These are phyloP conservation scores for Penicillium cinerascens DNA, from an alignment of 495 filamentous ascomycete genomes.

Conservation along the genomic window DNA sequence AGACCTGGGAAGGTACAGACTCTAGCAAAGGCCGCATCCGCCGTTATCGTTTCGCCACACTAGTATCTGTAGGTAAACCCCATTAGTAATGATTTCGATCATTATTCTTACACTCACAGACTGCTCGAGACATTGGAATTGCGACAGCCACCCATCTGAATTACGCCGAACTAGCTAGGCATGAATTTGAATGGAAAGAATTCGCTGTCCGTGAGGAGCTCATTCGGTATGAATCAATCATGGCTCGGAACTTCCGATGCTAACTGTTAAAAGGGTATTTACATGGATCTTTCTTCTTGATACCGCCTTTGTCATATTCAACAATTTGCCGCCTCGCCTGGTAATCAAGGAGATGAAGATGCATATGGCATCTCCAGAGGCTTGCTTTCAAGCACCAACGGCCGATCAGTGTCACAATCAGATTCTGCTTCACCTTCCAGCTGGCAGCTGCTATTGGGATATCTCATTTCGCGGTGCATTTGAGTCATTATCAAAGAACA, in stretches of 20 bases:
- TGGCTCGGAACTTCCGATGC: not conserved
- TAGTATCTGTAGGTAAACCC: slow-evolving; percentile 19
- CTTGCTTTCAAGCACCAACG: slow-evolving; percentile 29
- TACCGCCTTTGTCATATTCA: slow-evolving; percentile 27
- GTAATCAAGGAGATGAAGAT: slow-evolving; percentile 31
- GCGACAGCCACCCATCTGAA: slow-evolving; percentile 15
- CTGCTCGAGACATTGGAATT: slow-evolving; percentile 22
- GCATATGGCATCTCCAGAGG: slow-evolving; percentile 24
- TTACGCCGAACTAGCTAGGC: slow-evolving; percentile 9
- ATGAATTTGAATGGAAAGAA: slow-evolving; percentile 26
- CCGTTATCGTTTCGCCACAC: slow-evolving; percentile 15
- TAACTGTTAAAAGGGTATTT: slow-evolving; percentile 6
- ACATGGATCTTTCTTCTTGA: slow-evolving; percentile 28
- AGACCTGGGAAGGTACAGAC: slow-evolving; percentile 26
- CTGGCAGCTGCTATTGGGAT: slow-evolving; percentile 12
- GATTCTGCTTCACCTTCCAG: slow-evolving; percentile 5
- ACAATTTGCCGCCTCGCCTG: slow-evolving; percentile 31
- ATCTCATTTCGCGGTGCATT: slow-evolving; percentile 15
- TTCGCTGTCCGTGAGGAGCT: slow-evolving; percentile 22
- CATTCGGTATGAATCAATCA: slow-evolving; percentile 8
- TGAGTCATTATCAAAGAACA: slow-evolving; percentile 7
- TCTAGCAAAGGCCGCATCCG: slow-evolving; percentile 22
- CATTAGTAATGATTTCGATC: not conserved
- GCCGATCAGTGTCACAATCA: slow-evolving; percentile 18
- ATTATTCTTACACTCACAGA: slow-evolving; percentile 4